These are phyloP conservation scores for Thraustotheca clavata DNA, from an alignment of 352 stramenopile species.

Conservation along the genomic window DNA sequence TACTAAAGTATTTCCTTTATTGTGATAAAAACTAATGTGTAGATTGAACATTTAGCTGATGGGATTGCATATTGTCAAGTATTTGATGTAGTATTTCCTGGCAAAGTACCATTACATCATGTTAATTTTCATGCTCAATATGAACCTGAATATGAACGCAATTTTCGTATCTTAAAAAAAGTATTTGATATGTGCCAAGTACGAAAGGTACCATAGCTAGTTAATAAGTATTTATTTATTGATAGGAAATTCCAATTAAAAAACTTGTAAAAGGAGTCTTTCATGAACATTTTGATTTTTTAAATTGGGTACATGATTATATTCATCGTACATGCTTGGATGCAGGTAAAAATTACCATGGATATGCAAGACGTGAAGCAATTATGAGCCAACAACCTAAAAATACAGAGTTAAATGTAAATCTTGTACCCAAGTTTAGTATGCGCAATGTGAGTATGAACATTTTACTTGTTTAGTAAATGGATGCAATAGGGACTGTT, in stretches of 20 bases:
- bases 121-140: constrained; percentile 51
- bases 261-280: constrained; percentile 65
- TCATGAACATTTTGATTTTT: constrained; percentile 75
- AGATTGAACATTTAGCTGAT: constrained; percentile 72
- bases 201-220: constrained; percentile 32
- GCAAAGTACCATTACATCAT: constrained; percentile 49
- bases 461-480: no score
- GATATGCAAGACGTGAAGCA: constrained; percentile 46
- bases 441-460: neutral
- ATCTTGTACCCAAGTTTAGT: constrained; percentile 45
- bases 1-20: constrained; percentile 39
- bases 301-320: constrained; percentile 76
- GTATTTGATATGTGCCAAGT: constrained; percentile 54
- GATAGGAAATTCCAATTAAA: constrained; percentile 50
- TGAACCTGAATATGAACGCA: constrained; percentile 48
- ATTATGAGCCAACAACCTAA: constrained; percentile 22
- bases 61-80: constrained; percentile 74
- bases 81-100: constrained; percentile 57
- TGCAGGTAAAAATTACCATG: constrained; percentile 41
- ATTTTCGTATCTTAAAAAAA: constrained; percentile 46
- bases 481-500: neutral
- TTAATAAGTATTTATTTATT: no score
- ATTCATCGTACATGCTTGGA: constrained; percentile 62
- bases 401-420: constrained; percentile 35
- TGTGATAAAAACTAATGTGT: neutral